Percentiles rank a stretch among this genome's conserved stretches.
Evolutionary conservation across 768 basidiomycete genomes (phyloP).

Genomic region (Termitomyces sp.): DNA sequence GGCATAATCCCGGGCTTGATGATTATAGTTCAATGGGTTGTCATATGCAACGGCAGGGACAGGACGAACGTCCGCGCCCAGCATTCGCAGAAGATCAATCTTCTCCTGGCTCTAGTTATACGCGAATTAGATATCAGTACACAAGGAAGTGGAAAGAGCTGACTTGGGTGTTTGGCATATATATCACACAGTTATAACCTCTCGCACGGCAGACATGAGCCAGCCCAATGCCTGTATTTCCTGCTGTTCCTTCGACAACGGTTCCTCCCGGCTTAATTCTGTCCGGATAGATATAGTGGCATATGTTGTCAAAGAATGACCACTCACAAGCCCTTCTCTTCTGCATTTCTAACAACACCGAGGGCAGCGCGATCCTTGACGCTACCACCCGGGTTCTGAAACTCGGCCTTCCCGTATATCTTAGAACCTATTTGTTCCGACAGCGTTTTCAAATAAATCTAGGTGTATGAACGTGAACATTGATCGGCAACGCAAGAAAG

Average conservation of each 20-base stretch:
- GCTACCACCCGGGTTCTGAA: slow-evolving; percentile 96
- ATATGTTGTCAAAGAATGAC: neutral
- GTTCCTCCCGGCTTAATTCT: slow-evolving; percentile 92
- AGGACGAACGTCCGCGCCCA: slow-evolving; percentile 94
- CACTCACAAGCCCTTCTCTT: slow-evolving; percentile 72
- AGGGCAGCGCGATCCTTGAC: slow-evolving; percentile 97
- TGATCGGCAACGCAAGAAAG: neutral
- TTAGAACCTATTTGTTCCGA: slow-evolving; percentile 79
- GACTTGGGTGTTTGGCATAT: slow-evolving; percentile 95
- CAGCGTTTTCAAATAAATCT: slow-evolving; percentile 81
- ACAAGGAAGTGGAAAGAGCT: slow-evolving; percentile 1
- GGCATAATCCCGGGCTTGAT: slow-evolving; percentile 90
- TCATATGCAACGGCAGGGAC: slow-evolving; percentile 97
- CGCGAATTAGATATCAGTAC: neutral
- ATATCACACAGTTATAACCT: slow-evolving; percentile 98
- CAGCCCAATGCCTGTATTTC: slow-evolving; percentile 95
- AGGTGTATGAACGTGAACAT: slow-evolving; percentile 2
- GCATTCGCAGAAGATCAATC: slow-evolving; percentile 94
- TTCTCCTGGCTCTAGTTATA: slow-evolving; percentile 87
- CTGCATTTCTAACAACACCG: slow-evolving; percentile 82
- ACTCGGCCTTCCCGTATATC: slow-evolving; percentile 95
- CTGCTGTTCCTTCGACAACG: slow-evolving; percentile 96
- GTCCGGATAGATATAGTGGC: neutral
- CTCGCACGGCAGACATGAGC: slow-evolving; percentile 90
- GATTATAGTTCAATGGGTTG: slow-evolving; percentile 95